Conservation (phyloP, 345 rosid species). For the Linum lewisii region DNA sequence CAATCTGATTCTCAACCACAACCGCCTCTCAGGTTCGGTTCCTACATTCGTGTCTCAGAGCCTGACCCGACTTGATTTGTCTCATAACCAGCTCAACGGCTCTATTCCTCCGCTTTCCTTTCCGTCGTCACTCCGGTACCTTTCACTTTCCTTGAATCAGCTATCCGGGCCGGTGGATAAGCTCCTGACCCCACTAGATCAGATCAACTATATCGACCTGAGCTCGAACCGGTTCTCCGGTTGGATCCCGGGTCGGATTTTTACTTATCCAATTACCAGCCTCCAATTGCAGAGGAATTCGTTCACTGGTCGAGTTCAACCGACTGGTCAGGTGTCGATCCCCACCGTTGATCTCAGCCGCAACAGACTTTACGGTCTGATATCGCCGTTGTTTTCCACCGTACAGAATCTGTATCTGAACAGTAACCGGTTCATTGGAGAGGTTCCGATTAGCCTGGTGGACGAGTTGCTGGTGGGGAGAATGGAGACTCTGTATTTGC, state of each 20-base stretch:
- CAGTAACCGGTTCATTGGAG: conserved; percentile 78
- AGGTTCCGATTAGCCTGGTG: conserved; percentile 68
- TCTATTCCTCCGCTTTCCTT: conserved; percentile 37
- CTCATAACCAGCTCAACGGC: conserved; percentile 71
- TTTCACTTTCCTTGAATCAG: conserved; percentile 67
- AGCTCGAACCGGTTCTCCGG: conserved; percentile 73
- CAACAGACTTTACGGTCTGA: conserved; percentile 60
- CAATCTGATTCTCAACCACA: conserved; percentile 70
- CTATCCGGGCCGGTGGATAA: conserved; percentile 56
- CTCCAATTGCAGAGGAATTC: conserved; percentile 73
- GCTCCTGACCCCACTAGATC: conserved; percentile 44
- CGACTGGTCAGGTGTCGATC: conserved; percentile 46
- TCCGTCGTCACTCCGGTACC: conserved; percentile 64
- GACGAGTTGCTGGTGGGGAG: conserved; percentile 53
- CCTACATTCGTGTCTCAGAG: conserved; percentile 52
- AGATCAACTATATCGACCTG: conserved; percentile 66
- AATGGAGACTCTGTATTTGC: conserved; percentile 70
- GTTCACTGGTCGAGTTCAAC: conserved; percentile 56
- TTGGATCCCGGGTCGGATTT: conserved; percentile 43
- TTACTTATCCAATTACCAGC: conserved; percentile 50
- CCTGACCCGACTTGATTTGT: conserved; percentile 67
- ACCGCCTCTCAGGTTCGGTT: conserved; percentile 61
- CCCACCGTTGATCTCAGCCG: conserved; percentile 68
- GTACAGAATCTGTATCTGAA: conserved; percentile 77
- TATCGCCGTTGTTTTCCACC: conserved; percentile 69